phyloP scores from a whole-genome alignment of 805 yeast species.

The Debaryomyces maramus region DNA sequence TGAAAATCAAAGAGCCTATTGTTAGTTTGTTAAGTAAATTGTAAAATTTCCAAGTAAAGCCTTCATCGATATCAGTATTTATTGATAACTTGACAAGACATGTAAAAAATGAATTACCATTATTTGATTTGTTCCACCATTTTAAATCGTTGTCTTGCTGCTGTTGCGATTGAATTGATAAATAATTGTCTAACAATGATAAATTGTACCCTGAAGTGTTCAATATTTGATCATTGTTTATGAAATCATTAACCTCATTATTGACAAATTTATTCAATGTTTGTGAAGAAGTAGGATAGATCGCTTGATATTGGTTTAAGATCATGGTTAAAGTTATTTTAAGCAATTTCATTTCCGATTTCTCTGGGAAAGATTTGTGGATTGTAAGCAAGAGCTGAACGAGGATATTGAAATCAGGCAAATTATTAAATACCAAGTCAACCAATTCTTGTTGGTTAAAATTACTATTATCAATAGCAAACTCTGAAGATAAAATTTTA shows the following conservation, averaged over 20 bases:
- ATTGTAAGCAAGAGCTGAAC: conserved; percentile 45
- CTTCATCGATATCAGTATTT: conserved; percentile 19
- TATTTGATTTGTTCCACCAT: conserved; percentile 69
- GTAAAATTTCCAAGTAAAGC: conserved; percentile 42
- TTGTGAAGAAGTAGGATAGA: conserved; percentile 28
- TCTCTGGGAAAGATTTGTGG: conserved; percentile 19
- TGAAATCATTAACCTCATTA: conserved; percentile 17
- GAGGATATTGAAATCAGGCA: conserved; percentile 55
- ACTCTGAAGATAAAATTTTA: conserved; percentile 25
- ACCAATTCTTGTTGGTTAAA: conserved; percentile 25
- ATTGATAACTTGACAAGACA: conserved; percentile 52
- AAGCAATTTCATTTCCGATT: conserved; percentile 41
- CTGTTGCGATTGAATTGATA: conserved; percentile 57
- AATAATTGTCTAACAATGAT: conserved; percentile 55
- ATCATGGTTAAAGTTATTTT: conserved; percentile 49
- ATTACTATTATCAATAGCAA: conserved; percentile 8
- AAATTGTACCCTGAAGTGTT: conserved; percentile 51
- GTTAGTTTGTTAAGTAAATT: conserved; percentile 50
- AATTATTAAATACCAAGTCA: conserved; percentile 24
- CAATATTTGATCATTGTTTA: conserved; percentile 12
- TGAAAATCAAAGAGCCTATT: conserved; percentile 55
- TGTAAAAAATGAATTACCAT: conserved; percentile 63
- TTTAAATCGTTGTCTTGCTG: conserved; percentile 45
- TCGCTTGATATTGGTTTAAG: conserved; percentile 38
- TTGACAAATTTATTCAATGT: conserved; percentile 18